phyloP scores from a whole-genome alignment of 371 early-diverging fungal species.

The Rhizopus arrhizus region DNA sequence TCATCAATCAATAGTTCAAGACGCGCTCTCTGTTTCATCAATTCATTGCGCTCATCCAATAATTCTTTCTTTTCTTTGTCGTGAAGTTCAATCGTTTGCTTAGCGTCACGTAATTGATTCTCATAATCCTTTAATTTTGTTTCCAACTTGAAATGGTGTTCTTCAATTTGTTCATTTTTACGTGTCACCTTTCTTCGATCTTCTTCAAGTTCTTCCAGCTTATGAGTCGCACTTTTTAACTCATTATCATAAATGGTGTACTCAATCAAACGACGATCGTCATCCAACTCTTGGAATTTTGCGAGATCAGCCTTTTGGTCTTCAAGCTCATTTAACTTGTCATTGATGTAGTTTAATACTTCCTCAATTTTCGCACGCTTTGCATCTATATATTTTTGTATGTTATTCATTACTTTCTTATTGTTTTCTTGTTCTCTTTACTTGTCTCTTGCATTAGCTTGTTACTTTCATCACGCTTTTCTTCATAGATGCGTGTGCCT shows the following conservation, averaged over 20 bases:
- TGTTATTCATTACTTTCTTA: not conserved
- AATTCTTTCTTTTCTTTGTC: constrained; percentile 62
- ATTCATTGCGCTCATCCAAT: constrained; percentile 56
- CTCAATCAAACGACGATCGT: constrained; percentile 85
- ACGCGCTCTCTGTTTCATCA: constrained; percentile 59
- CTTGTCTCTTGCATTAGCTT: constrained; percentile 94
- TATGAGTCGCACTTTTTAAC: constrained; percentile 74
- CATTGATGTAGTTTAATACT: constrained; percentile 86
- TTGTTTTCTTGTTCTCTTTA: constrained; percentile 25
- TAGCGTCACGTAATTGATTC: constrained; percentile 41
- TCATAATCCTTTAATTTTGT: not conserved
- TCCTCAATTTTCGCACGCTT: constrained; percentile 92
- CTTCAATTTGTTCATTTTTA: constrained; percentile 29
- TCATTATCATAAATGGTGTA: constrained; percentile 92
- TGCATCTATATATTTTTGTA: constrained; percentile 50
- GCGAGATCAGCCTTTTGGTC: constrained; percentile 92
- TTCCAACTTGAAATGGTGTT: constrained; percentile 14
- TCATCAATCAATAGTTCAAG: constrained; percentile 61
- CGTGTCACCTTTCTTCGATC: constrained; percentile 39
- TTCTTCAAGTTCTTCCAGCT: constrained; percentile 74
- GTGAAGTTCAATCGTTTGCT: constrained; percentile 50
- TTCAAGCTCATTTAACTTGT: constrained; percentile 87
- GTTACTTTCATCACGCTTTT: constrained; percentile 85
- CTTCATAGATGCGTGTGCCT: constrained; percentile 98
- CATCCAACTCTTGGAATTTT: constrained; percentile 84